Evolutionary conservation across 805 yeast genomes (phyloP), one percentile per base, ranked within the genome.

Genomic region (Saturnispora saitoi): DNA sequence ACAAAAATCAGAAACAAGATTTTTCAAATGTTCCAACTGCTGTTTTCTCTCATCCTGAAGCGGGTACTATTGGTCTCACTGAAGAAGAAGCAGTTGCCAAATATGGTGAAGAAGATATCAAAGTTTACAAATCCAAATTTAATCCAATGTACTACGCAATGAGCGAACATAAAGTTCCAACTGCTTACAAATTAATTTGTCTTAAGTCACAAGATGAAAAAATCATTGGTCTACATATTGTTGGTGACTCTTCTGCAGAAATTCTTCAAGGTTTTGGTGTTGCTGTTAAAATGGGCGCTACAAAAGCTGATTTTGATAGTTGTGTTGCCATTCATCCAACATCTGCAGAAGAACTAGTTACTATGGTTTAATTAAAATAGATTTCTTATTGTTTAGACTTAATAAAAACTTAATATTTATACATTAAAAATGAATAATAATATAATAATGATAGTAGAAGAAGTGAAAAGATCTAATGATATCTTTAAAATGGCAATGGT

Each of bases 301-400:
- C 99, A 32, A 93, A 93, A 73, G 79, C 78, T 42, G 97, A 93
- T 66, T 93, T 93, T 56, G 99, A 93, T 69, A 81, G 72, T 65
- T 86, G 95, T 71, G 98, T 93, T 40, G 99, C 99, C 32, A 93
- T 93, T 63, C 99, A 93, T 66, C 99, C 99, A 54, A 93, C 99
- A 2, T 80, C 95, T 56, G 99, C 99, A 38, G 99, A 93, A 72
- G 99, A 93, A 71, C 69, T 93, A 45, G 99, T 93, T 34, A 93
- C 99, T 20, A 70, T 86, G 78, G 73, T 68, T 31, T 53, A 46
- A 31, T 15, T 6, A 9, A 6, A 24, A 3, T 9, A 24, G 28
- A 24, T 6, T 24, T 24, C 14, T 20, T 29, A 17, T 29, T 29
- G 15, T 41, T 15, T 41, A 10, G 10, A 6, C 17, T 17, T 19